A percentile compares a stretch with the other conserved stretches of the same genome.
Conservation (phyloP, 2,329 filamentous ascomycete species). For the Juglanconis oblonga region DNA sequence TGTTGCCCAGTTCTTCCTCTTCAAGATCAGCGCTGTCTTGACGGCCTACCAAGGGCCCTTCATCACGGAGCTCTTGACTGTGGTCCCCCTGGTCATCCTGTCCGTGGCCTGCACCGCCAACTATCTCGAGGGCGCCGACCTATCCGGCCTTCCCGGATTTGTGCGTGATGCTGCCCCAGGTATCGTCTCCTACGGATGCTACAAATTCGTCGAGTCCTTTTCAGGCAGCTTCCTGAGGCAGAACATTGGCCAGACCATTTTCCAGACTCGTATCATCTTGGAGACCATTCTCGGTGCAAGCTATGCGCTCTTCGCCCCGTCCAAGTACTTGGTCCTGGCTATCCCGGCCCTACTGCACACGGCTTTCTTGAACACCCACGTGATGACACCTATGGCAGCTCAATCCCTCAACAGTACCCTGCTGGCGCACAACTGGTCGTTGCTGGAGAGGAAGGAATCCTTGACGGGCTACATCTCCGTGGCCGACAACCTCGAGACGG, state of each 20-base stretch:
- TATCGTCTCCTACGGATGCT: conserved; percentile 63
- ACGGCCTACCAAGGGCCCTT: conserved; percentile 72
- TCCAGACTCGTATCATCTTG: conserved; percentile 69
- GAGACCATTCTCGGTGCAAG: conserved; percentile 64
- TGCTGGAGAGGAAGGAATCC: conserved; percentile 82
- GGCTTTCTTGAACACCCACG: conserved; percentile 69
- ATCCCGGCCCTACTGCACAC: conserved; percentile 74
- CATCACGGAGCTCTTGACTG: conserved; percentile 69
- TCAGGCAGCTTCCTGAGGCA: conserved; percentile 39
- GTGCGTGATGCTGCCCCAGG: conserved; percentile 64
- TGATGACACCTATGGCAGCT: conserved; percentile 59
- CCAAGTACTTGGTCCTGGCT: conserved; percentile 62
- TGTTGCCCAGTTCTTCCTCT: conserved; percentile 68
- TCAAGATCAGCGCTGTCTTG: conserved; percentile 61
- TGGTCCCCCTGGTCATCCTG: conserved; percentile 66
- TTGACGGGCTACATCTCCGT: conserved; percentile 91
- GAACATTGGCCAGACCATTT: conserved; percentile 58
- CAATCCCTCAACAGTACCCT: conserved; percentile 65
- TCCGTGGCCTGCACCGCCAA: conserved; percentile 62
- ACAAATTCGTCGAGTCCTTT: conserved; percentile 48
- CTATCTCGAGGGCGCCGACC: conserved; percentile 58
- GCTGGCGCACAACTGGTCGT: conserved; percentile 62
- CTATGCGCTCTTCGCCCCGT: conserved; percentile 67
- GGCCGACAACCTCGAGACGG: conserved; percentile 67
- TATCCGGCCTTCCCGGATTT: conserved; percentile 53